These are phyloP conservation scores for Eucalyptus paniculata DNA, from an alignment of 345 rosid genomes.

Conservation along the genomic window DNA sequence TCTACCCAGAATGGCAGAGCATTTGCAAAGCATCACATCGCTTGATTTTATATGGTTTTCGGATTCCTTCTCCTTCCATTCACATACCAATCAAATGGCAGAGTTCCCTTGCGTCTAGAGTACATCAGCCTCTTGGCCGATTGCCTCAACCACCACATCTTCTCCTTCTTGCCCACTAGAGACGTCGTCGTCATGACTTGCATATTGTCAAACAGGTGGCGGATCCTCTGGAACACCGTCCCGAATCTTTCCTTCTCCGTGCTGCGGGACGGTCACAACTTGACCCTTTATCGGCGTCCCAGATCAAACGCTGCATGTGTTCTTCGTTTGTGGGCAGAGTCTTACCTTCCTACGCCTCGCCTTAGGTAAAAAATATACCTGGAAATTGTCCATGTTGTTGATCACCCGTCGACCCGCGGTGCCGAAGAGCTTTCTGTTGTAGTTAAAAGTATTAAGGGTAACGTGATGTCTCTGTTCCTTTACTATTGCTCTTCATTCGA, in stretches of 20 bases:
- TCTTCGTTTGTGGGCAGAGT: not conserved
- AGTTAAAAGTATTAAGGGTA: not conserved
- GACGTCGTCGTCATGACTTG: rapidly evolving
- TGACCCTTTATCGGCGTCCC: not conserved
- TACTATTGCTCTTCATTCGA: not conserved
- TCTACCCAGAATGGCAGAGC: not conserved
- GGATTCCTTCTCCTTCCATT: not conserved
- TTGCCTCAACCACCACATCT: not conserved
- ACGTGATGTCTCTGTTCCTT: not conserved
- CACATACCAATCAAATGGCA: not conserved
- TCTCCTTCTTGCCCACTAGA: no score
- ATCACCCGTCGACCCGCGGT: not conserved
- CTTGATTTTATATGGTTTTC: no score
- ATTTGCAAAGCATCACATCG: not conserved
- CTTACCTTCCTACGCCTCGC: not conserved
- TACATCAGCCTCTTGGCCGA: not conserved
- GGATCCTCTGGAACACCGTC: no score
- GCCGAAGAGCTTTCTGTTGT: not conserved
- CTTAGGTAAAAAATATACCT: not conserved
- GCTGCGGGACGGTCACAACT: rapidly evolving
- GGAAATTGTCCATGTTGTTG: not conserved
- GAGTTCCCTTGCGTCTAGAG: no score
- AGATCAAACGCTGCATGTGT: not conserved
- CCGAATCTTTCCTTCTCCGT: rapidly evolving
- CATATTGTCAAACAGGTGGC: no score